Evolutionary conservation across 495 filamentous ascomycete species (phyloP).

Genomic region (Aspergillus sclerotiicarbonarius): DNA sequence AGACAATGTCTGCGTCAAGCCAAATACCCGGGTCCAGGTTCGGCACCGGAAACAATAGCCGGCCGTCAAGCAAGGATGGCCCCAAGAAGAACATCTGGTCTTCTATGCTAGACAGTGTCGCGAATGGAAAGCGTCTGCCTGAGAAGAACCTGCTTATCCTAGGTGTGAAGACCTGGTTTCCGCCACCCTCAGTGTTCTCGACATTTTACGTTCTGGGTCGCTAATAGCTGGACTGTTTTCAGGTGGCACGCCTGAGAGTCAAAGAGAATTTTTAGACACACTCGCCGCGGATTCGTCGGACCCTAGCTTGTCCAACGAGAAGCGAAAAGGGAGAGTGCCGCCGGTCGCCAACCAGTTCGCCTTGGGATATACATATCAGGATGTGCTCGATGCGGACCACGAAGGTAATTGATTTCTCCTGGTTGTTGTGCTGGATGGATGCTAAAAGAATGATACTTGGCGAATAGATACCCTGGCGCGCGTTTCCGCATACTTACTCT

Average conservation of each 20-base stretch:
- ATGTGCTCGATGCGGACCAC: slow-evolving; percentile 91
- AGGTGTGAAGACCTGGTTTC: slow-evolving; percentile 45
- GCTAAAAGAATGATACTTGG: background rate
- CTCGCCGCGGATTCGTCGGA: slow-evolving; percentile 62
- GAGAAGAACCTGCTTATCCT: slow-evolving; percentile 90
- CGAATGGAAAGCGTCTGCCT: slow-evolving; percentile 84
- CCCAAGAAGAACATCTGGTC: slow-evolving; percentile 91
- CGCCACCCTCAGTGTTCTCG: slow-evolving; percentile 2
- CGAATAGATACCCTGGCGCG: slow-evolving; percentile 79
- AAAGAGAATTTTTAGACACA: slow-evolving; percentile 85
- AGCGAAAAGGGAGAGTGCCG: slow-evolving; percentile 62
- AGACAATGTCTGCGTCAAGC: slow-evolving; percentile 43
- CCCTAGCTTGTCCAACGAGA: slow-evolving; percentile 52
- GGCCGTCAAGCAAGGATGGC: slow-evolving; percentile 65
- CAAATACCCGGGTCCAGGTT: slow-evolving; percentile 37
- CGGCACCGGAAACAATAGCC: slow-evolving; percentile 40
- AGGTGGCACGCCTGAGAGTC: slow-evolving; percentile 87
- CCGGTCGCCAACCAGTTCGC: slow-evolving; percentile 92
- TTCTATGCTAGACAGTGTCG: slow-evolving; percentile 85
- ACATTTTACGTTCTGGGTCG: slow-evolving; percentile 8
- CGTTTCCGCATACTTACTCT: slow-evolving; percentile 85
- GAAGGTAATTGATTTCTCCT: slow-evolving; percentile 58
- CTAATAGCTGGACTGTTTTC: slow-evolving; percentile 20
- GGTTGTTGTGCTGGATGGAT: background rate
- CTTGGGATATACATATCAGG: slow-evolving; percentile 91